phyloP scores from a whole-genome alignment of 1,284 basidiomycete species.

The Taiwanofungus camphoratus region DNA sequence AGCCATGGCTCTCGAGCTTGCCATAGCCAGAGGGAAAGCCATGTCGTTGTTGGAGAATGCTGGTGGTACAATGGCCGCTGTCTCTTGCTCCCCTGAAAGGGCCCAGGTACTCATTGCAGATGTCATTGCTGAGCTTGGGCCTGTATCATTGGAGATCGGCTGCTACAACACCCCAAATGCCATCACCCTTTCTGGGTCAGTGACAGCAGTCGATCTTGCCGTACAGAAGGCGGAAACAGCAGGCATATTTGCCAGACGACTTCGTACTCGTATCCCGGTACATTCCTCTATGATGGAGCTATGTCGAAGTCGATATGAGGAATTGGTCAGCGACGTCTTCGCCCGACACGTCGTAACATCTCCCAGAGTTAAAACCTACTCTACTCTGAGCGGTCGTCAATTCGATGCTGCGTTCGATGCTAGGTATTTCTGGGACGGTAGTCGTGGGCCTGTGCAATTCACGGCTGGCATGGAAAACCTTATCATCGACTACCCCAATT shows the following conservation, averaged over 20 bases:
- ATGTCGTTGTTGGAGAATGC: slow-evolving; percentile 29
- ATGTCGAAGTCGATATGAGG: slow-evolving; percentile 23
- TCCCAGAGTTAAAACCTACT: slow-evolving; percentile 21
- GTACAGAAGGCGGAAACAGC: slow-evolving; percentile 21
- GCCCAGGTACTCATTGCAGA: slow-evolving; percentile 21
- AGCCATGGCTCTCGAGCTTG: slow-evolving; percentile 35
- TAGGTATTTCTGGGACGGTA: slow-evolving; percentile 33
- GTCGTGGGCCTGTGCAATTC: slow-evolving; percentile 30
- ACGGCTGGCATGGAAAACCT: slow-evolving; percentile 18
- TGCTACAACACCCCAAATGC: slow-evolving; percentile 33
- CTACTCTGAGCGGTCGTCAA: slow-evolving; percentile 22
- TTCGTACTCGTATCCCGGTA: slow-evolving; percentile 29
- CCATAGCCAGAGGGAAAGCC: slow-evolving; percentile 32
- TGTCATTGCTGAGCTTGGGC: slow-evolving; percentile 9
- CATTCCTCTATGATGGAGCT: slow-evolving; percentile 31
- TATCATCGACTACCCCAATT: slow-evolving; percentile 14
- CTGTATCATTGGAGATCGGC: slow-evolving; percentile 27
- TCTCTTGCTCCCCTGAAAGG: slow-evolving; percentile 27
- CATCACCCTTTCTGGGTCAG: slow-evolving; percentile 31
- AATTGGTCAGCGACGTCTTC: slow-evolving; percentile 23
- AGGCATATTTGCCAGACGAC: slow-evolving; percentile 28
- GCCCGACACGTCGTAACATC: slow-evolving; percentile 7
- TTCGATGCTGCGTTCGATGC: slow-evolving; percentile 15
- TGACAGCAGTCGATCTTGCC: slow-evolving; percentile 24
- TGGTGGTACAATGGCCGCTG: slow-evolving; percentile 37